Evolutionary conservation across 805 yeast species (phyloP), one percentile per base, ranked within the genome.

Genomic region (Wickerhamiella domercqiae): DNA sequence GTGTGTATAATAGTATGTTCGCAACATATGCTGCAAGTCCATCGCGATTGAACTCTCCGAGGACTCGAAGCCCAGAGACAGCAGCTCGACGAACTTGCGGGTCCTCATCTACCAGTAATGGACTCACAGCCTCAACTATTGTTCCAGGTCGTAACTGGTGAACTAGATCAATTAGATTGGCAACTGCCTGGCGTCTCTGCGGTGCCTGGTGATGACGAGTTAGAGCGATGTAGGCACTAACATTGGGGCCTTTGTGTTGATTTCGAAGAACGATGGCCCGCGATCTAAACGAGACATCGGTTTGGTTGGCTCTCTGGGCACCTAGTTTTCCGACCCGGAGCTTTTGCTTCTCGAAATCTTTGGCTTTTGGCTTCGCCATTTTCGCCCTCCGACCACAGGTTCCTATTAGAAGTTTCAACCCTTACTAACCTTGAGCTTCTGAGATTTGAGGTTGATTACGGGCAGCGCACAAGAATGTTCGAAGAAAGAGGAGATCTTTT

Each of bases 251-350:
- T 16, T 38, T 42, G 29, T 43, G 40, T 51, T 70, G 74, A 41
- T 60, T 57, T 7, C 70, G 73, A 25, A 69, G 56, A 21, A 67
- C 57, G 40, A 70, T 66, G 29, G 71, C 54, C 50, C 74, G 79
- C 7, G 94, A 75, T 32, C 68, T 70, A 59, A 87, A 87, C 0
- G 93, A 77, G 0, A 94, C 82, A 47, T 79, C 87, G 3, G 98
- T 90, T 40, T 68, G 71, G 53, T 83, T 82, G 15, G 73, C 70
- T 4, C 84, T 73, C 44, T 71, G 72, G 4, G 74, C 72, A 15
- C 72, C 71, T 2, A 78, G 63, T 57, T 90, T 90, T 39, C 98
- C 98, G 24, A 90, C 96, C 51, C 70, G 78, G 37, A 90, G 68
- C 63, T 82, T 87, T 41, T 73, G 66, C 56, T 83, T 83, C 51